Percentiles rank a stretch among this genome's conserved stretches.
These are phyloP conservation scores for Tulasnella sp. DNA, from an alignment of 768 basidiomycete genomes.

Conservation along the genomic window DNA sequence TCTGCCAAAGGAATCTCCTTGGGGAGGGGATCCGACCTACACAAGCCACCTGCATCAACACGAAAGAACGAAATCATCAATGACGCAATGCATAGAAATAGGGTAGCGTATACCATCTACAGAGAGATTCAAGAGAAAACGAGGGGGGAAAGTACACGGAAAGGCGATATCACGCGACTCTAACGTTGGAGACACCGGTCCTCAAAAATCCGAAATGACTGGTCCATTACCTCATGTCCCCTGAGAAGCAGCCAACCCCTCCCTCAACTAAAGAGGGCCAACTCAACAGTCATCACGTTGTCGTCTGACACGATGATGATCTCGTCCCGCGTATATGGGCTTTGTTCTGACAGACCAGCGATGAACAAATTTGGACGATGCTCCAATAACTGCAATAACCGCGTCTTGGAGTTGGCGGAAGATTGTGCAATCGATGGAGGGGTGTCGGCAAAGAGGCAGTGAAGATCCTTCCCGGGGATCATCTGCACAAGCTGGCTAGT, in stretches of 20 bases:
- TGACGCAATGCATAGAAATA: too few species aligned
- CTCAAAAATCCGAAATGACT: neutral
- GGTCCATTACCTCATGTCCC: neutral
- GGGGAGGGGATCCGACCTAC: too few species aligned
- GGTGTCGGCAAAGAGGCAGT: conserved; percentile 88
- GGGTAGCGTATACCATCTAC: too few species aligned
- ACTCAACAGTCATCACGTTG: conserved; percentile 66
- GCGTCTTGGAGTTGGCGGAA: neutral
- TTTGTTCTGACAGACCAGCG: conserved; percentile 35
- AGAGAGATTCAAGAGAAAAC: too few species aligned
- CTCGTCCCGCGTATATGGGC: conserved; percentile 53
- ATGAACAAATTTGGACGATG: too few species aligned
- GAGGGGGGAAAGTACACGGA: too few species aligned
- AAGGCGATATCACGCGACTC: too few species aligned
- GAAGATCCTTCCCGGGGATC: conserved; percentile 87
- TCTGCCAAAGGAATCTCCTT: too few species aligned
- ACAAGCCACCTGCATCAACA: too few species aligned
- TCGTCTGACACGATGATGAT: conserved; percentile 90
- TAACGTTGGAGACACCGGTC: too few species aligned
- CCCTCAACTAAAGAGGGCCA: conserved; percentile 36
- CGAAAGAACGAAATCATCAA: too few species aligned
- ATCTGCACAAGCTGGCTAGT: conserved; percentile 89
- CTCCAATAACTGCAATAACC: too few species aligned
- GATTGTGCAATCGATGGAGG: conserved; percentile 71
- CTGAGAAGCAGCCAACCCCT: neutral